A percentile compares a stretch with the other conserved stretches of the same genome.
Conservation (phyloP, 164 flowering plant genomes). For the Magnolia kwangsiensis region DNA sequence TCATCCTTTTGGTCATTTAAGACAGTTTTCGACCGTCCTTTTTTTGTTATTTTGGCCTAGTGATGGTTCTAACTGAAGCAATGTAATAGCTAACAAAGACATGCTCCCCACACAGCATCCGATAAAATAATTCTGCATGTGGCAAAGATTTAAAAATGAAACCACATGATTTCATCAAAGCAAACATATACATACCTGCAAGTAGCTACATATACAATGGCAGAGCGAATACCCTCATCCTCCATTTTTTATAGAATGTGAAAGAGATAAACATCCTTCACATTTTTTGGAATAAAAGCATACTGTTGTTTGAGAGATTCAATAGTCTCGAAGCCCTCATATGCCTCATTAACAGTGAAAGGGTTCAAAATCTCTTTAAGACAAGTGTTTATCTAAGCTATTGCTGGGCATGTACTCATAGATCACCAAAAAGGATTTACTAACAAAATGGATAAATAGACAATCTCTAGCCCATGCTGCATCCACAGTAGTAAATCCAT, state of each 20-base stretch:
- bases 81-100: background rate
- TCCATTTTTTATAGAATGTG: constrained; percentile 75
- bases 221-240: constrained; percentile 73
- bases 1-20: no score
- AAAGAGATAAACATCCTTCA: constrained; percentile 76
- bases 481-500: no score
- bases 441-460: no score
- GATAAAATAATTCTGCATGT: no score
- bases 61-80: background rate
- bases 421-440: no score
- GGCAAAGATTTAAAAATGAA: background rate
- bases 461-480: no score
- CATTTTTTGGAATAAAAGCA: constrained; percentile 56
- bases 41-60: no score
- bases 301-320: constrained; percentile 87
- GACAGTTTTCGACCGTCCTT: no score
- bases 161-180: background rate
- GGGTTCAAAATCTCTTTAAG: no score
- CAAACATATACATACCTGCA: constrained; percentile 53
- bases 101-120: background rate
- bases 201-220: constrained; percentile 76
- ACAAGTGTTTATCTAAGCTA: no score
- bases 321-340: constrained; percentile 84
- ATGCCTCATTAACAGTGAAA: no score
- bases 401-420: no score